Conservation (phyloP, 2,329 filamentous ascomycete genomes). For the Trichothecium sympodiale region DNA sequence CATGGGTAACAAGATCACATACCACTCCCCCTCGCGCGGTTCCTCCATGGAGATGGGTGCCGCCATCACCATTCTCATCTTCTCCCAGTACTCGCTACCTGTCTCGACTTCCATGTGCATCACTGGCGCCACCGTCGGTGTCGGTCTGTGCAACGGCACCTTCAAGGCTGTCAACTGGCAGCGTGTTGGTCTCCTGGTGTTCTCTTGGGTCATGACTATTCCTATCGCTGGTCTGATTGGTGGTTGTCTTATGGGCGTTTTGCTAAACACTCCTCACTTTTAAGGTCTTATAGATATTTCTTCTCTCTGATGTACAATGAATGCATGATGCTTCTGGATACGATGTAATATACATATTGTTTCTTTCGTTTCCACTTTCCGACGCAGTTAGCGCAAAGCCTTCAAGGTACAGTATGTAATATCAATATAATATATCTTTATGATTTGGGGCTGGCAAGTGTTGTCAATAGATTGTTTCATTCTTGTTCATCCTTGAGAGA, state of each 20-base stretch:
- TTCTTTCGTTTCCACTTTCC: no score
- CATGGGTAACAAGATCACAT: constrained; percentile 74
- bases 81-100: constrained; percentile 64
- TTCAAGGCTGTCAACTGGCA: constrained; percentile 66
- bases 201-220: constrained; percentile 46
- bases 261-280: constrained; percentile 28
- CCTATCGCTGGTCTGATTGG: constrained; percentile 30
- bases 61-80: constrained; percentile 64
- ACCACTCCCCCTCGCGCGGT: constrained; percentile 45
- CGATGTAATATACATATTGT: no score
- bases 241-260: constrained; percentile 27
- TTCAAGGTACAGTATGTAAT: no score
- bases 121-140: constrained; percentile 67
- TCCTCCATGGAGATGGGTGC: constrained; percentile 74
- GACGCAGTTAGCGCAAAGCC: no score
- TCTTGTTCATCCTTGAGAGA: no score
- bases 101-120: constrained; percentile 75
- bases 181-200: constrained; percentile 54
- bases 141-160: constrained; percentile 66
- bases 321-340: no score
- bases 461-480: no score
- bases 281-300: no score
- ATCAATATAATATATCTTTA: no score
- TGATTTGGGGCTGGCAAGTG: no score
- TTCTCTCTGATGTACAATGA: no score